Evolutionary conservation across 1,139 yeast genomes (phyloP).

Genomic region (Tardiomyces blankii): DNA sequence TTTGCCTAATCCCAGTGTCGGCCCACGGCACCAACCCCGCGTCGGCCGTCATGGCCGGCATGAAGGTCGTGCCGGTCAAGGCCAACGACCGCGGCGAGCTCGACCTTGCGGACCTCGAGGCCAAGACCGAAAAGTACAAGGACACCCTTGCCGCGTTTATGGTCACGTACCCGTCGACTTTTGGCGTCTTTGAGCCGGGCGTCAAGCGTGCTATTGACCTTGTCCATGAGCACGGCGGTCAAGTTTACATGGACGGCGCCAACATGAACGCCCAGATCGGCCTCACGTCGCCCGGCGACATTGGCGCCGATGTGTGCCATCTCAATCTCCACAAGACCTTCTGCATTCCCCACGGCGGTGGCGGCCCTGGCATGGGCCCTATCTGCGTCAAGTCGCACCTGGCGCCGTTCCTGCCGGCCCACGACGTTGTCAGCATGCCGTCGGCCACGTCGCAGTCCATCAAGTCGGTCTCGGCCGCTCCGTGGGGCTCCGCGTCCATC

Average conservation of each 20-base stretch:
- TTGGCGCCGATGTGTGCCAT: conserved; percentile 99
- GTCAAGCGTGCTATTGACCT: conserved; percentile 73
- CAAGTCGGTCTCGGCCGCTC: conserved; percentile 80
- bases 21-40: conserved; percentile 99
- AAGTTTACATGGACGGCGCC: conserved; percentile 96
- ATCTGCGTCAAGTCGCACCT: conserved; percentile 85
- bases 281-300: conserved; percentile 90
- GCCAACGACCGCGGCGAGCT: conserved; percentile 80
- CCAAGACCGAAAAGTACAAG: conserved; percentile 61
- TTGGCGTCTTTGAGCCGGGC: conserved; percentile 92
- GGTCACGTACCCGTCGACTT: conserved; percentile 97
- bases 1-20: conserved; percentile 89
- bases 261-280: conserved; percentile 99
- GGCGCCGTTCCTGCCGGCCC: conserved; percentile 74
- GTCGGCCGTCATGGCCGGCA: conserved; percentile 94
- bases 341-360: conserved; percentile 98
- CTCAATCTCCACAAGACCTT: conserved; percentile 93
- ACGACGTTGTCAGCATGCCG: conserved; percentile 51
- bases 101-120: conserved; percentile 63
- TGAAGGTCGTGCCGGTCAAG: conserved; percentile 86
- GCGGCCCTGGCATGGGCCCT: conserved; percentile 99
- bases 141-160: conserved; percentile 75
- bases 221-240: conserved; percentile 82
- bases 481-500: conserved; percentile 91
- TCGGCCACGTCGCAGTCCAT: conserved; percentile 33